phyloP scores from a whole-genome alignment of 192 early-diverging fungal species.

The Backusella luteola region DNA sequence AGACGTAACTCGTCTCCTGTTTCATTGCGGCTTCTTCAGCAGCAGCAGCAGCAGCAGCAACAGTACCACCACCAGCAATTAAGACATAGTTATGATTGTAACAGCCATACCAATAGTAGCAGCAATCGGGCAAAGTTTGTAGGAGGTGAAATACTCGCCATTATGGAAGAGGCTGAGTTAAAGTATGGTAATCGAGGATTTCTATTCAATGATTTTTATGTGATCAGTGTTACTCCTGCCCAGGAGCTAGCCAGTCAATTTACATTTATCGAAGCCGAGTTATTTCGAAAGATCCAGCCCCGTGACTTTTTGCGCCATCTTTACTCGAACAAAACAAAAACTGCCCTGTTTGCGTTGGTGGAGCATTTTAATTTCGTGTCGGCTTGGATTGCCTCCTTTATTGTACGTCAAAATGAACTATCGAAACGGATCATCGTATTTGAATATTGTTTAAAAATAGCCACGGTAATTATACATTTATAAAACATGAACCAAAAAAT shows the following conservation, averaged over 20 bases:
- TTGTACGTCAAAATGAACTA: constrained; percentile 60
- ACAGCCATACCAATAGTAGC: background rate
- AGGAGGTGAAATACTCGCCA: background rate
- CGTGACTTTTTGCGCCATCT: constrained; percentile 15
- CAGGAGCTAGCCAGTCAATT: constrained; percentile 63
- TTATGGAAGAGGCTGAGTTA: constrained; percentile 4
- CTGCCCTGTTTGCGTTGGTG: constrained; percentile 55
- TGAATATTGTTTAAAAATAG: constrained; percentile 68
- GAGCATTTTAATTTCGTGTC: constrained; percentile 75
- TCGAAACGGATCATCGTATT: constrained; percentile 62
- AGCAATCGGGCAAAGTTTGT: constrained; percentile 42
- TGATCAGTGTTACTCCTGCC: constrained; percentile 42
- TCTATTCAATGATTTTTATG: background rate
- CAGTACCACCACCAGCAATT: background rate
- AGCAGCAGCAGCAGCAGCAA: background rate
- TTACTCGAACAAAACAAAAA: constrained; percentile 9
- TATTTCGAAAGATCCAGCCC: constrained; percentile 55
- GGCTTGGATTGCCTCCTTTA: constrained; percentile 67
- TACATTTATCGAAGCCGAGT: constrained; percentile 59
- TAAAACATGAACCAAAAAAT: background rate
- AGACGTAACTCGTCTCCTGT: background rate
- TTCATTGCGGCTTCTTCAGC: background rate
- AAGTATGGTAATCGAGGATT: background rate
- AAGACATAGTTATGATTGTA: background rate
- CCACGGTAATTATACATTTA: constrained; percentile 43